Evolutionary conservation across 2,329 filamentous ascomycete genomes (phyloP), one percentile per base, ranked within the genome.

Genomic region (Cercospora citrullina): DNA sequence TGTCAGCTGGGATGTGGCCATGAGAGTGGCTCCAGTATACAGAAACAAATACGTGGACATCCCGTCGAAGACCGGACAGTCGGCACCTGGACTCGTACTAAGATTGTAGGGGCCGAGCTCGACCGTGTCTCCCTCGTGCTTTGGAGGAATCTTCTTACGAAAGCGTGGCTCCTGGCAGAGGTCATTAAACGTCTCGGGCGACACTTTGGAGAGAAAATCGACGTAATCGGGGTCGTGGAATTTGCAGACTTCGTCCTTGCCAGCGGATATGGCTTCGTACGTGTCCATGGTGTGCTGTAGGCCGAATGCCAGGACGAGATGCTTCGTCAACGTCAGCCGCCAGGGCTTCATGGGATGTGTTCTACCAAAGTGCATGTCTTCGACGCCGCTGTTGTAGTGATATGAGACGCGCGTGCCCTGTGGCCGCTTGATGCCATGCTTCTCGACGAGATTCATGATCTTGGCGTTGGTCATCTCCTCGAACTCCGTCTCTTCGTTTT

Each of bases 311-410:
- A 96, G 90, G 71, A 99, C 93, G 58, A 99, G 87, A 75, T 95
- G 93, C 80, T 99, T 98, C 66, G 95, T 96, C 65, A 99, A 86
- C 16, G 94, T 97, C 71, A 99, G 84, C 39, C 95, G 92, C 94
- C 95, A 98, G 68, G 95, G 95, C 80, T 99, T 99, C 95, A 99
- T 99, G 21, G 95, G 95, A 83, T 99, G 95, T 9, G 92, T 94
- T 81, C 92, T 91, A 72, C 95, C 95, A 79, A 99, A 99, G 80
- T 99, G 95, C 80, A 98, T 94, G 77, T 91, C 91, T 82, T 99
- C 95, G 78, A 98, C 96, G 68, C 92, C 89, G 1, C 94, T 92
- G 76, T 97, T 97, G 81, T 93, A 93, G 79, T 99, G 95, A 81
- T 94, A 98, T 9, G 94, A 97, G 58, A 99, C 94, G 33, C 87